Base-by-base conservation (phyloP, 2,329 filamentous ascomycete genomes). In the Aspergillus viridinutans region DNA sequence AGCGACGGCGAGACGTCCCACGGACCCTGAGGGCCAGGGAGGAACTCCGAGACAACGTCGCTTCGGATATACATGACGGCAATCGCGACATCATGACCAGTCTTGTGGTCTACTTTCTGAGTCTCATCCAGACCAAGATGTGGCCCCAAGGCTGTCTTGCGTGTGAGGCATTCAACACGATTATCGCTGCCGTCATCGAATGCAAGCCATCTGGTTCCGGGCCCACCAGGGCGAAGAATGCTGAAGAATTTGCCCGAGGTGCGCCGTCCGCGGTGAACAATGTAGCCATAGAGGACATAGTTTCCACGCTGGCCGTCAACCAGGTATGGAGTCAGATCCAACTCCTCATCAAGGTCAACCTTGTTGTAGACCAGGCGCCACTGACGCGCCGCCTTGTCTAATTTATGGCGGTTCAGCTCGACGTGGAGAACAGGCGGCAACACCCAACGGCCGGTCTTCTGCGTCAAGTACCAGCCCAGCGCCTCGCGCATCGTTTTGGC, bases 261-360 rank as follows among this genome's bases (percentile, higher is more conserved):
- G 17, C 85, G 78, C 47, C 79, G 78, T 26, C 83, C 84, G 58
- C 80, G 80, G 64, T 87, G 85, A 2, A 84, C 82, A 32, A 86
- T 73, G 60, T 86, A 82, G 3, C 83, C 83, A 60, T 84, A 86
- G 0, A 87, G 76, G 1, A 79, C 80, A 64, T 86, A 87, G 10
- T 74, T 67, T 12, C 72, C 73, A 8, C 67, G 74, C 26, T 74
- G 65, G 1, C 61, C 67, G 32, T 74, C 68, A 20, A 68, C 57
- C 2, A 72, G 67, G 56, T 67, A 72, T 4, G 68, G 64, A 1
- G 69, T 65, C n/a, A 85, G 69, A 47, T 76, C 76, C 26, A 86
- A 67, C 10, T 78, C 70, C 54, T 87, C 83, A 53, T 85, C 76
- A 14, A 86, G 63, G 2, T 77, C 74, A n/a, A 87, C 80, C 45